Conservation (phyloP, 192 early-diverging fungal genomes). For the Funneliformis geosporum region DNA sequence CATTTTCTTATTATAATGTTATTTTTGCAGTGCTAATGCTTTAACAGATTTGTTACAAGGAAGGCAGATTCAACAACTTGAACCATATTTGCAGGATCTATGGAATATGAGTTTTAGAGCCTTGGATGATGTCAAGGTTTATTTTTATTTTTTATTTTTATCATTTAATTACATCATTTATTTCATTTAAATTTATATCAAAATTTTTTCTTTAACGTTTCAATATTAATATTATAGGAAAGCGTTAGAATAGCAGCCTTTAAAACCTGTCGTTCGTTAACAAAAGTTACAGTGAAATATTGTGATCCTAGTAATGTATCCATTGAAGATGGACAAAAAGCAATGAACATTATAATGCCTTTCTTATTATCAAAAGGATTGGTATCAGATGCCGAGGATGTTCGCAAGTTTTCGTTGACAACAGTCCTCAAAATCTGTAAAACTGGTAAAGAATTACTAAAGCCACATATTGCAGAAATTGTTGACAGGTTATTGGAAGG, state of each 20-base stretch:
- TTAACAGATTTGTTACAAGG: constrained; percentile 74
- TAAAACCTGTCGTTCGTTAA: constrained; percentile 75
- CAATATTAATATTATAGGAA: constrained; percentile 39
- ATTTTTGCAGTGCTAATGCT: constrained; percentile 41
- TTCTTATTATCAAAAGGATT: constrained; percentile 81
- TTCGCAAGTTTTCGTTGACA: constrained; percentile 77
- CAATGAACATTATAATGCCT: constrained; percentile 83
- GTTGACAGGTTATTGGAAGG: constrained; percentile 80
- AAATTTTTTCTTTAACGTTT: background rate
- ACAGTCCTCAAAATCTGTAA: constrained; percentile 85
- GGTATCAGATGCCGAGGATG: constrained; percentile 80
- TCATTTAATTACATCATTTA: background rate
- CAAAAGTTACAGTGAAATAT: constrained; percentile 79
- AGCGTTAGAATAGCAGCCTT: constrained; percentile 84
- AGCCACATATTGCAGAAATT: constrained; percentile 71
- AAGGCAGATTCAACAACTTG: constrained; percentile 63
- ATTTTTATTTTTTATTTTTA: background rate
- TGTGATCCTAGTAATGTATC: constrained; percentile 73
- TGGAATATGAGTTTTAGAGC: constrained; percentile 92
- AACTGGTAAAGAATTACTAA: constrained; percentile 70
- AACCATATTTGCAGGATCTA: constrained; percentile 74
- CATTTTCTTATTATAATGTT: background rate
- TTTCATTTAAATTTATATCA: background rate
- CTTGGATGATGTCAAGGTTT: constrained; percentile 86
- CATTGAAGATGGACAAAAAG: constrained; percentile 61